These are phyloP conservation scores for Wickerhamiella alocasiicola DNA, from an alignment of 805 yeast species.

Conservation along the genomic window DNA sequence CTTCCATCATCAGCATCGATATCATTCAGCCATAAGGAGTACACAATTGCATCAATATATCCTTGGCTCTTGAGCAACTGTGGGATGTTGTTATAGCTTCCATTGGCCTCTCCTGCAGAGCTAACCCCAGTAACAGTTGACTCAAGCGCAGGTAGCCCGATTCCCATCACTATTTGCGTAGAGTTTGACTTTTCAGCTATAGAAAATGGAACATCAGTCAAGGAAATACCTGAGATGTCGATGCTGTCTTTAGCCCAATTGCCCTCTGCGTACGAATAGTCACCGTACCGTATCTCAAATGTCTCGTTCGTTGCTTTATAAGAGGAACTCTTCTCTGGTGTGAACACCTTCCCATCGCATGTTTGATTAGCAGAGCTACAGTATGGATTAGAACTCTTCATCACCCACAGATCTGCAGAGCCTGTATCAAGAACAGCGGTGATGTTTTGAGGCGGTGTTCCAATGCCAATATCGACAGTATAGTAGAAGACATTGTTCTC, in stretches of 20 bases:
- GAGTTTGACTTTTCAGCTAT: conserved; percentile 56
- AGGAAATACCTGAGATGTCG: conserved; percentile 33
- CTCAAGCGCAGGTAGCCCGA: conserved; percentile 55
- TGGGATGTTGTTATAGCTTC: conserved; percentile 24
- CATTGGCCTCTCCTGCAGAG: conserved; percentile 10
- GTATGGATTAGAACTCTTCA: conserved; percentile 9
- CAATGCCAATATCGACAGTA: conserved; percentile 28
- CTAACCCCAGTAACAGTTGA: conserved; percentile 4
- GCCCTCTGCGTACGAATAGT: conserved; percentile 35
- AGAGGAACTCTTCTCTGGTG: conserved; percentile 12
- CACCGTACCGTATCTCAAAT: conserved; percentile 34
- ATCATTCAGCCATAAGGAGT: conserved; percentile 34
- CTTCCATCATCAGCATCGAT: conserved; percentile 25
- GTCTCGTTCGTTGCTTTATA: conserved; percentile 13
- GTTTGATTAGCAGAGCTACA: not conserved
- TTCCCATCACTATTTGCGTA: conserved; percentile 56
- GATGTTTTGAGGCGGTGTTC: conserved; percentile 23
- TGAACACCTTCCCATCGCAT: conserved; percentile 2
- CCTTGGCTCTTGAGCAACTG: conserved; percentile 28
- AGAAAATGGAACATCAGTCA: conserved; percentile 48
- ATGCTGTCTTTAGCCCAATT: conserved; percentile 49
- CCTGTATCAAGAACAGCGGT: conserved; percentile 10
- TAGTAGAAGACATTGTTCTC: conserved; percentile 14
- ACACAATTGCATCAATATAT: conserved; percentile 29
- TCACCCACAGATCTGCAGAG: conserved; percentile 27